Evolutionary conservation across 192 early-diverging fungal genomes (phyloP), one percentile per base, ranked within the genome.

Genomic region (Coemansia umbellata): DNA sequence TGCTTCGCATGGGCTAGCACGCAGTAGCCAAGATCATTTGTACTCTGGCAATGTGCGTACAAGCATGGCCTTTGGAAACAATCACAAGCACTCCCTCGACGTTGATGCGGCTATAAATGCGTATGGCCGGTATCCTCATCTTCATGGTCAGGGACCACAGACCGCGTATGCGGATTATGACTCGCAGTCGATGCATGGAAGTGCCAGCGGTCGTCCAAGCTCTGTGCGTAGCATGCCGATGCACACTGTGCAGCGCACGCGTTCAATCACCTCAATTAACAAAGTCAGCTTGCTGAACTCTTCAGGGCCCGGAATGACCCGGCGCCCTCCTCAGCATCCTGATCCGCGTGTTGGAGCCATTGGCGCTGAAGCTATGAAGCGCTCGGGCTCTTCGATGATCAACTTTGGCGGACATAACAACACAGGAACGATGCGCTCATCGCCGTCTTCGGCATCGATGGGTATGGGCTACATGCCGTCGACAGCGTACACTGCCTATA

Each of bases 191-290:
- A 45, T 49, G 0, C 44, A 37, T 1, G 51, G 55, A 24, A 52
- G 44, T 1, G 51, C 11, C 33, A 33, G 45, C n/a, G 66, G 59
- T 8, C 70, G 70, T 37, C 64, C 73, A 0, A 76, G 73, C 62
- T 76, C 73, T 15, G 73, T 63, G 35, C 73, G 73, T 21, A 76
- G 73, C 58, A 53, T 76, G 62, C 73, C 73, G 3, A 22, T 76
- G 66, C 66, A 76, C 27, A 43, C 73, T 17, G 58, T 65, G 42
- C 73, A 69, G 66, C 66, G 66, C 35, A 50, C 66, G 47, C 66
- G 66, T 49, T 76, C 73, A 31, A 69, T 69, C 41, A 64, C 58
- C 8, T 76, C 73, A 41, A 60, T 76, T 51, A 73, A 61, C 55
- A 51, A 58, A 47, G 33, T 44, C 30, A 37, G 22, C 11, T 31